A percentile compares a stretch with the other conserved stretches of the same genome.
Conservation (phyloP, 2,329 filamentous ascomycete genomes). For the Onygenales sp. region DNA sequence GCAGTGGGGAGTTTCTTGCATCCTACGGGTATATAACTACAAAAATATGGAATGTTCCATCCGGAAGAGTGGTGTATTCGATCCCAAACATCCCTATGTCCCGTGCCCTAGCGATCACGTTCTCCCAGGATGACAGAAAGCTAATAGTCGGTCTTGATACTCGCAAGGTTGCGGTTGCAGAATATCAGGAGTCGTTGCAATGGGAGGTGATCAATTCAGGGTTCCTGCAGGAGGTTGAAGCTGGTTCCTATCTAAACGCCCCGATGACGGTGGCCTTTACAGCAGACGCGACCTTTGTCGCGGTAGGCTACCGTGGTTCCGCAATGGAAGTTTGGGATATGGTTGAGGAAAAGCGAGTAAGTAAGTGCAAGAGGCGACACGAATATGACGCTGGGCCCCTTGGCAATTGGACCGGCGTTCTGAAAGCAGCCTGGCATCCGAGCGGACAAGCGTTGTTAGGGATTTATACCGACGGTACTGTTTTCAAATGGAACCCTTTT, state of each 20-base stretch:
- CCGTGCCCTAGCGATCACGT: constrained; percentile 8
- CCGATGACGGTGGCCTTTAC: constrained; percentile 8
- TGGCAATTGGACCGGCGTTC: constrained; percentile 13
- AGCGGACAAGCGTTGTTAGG: constrained; percentile 17
- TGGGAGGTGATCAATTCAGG: constrained; percentile 6
- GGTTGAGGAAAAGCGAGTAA: constrained; percentile 1
- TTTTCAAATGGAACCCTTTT: constrained; percentile 30
- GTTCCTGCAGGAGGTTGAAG: constrained; percentile 1
- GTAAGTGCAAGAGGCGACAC: not conserved
- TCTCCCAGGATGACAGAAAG: constrained; percentile 4
- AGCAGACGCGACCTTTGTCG: constrained; percentile 7
- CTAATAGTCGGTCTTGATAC: constrained; percentile 4
- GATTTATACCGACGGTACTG: constrained; percentile 20
- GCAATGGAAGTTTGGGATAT: constrained; percentile 11
- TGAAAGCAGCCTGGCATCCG: constrained; percentile 17
- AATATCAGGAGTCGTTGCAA: not conserved
- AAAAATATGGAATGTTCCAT: constrained; percentile 11
- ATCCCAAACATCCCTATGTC: constrained; percentile 5
- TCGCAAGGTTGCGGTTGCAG: not conserved
- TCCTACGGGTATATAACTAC: constrained; percentile 11
- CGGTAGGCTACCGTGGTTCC: constrained; percentile 11
- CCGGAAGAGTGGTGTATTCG: constrained; percentile 2
- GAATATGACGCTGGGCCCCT: not conserved
- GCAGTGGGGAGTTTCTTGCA: constrained; percentile 8
- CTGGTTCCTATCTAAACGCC: constrained; percentile 2